Base-by-base conservation (phyloP, 768 basidiomycete species). In the Pluteus cervinus region DNA sequence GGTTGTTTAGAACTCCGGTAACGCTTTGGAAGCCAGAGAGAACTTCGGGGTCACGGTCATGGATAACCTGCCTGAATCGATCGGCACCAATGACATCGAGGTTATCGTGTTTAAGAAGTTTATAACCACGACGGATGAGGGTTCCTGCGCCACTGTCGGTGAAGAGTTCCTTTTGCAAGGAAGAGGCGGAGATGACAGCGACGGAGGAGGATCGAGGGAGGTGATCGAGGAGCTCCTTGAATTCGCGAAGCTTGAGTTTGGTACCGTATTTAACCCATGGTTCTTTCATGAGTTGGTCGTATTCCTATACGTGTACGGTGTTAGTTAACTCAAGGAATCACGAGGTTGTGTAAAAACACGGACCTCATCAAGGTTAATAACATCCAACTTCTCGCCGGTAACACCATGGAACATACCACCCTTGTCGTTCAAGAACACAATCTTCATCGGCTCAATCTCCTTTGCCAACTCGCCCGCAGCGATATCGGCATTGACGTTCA, bases 251-350 rank as follows among this genome's bases (percentile, higher is more conserved):
- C 66, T 98, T 98, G 60, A 99, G 86, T 63, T 99, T 99, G 46
- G 94, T 98, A 43, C 94, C 96, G 57, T 81, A 97, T 59, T 96
- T 96, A 61, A 99, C 94, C 96, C 96, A 99, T 5, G 92, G 76
- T 63, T 98, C 86, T 54, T 92, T 93, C 92, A 98, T 88, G 41
- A 99, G 81, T 16, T 76, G 75, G 48, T 94, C 88, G 62, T 94
- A 98, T 67, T 99, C 96, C 86, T 91, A 52, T 6, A 32, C 35
- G 12, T 5, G 9, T 15, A 12, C 14, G 18, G 11, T 33, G 9
- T 26, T n/a, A 40, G 28, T 5, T n/a, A 28, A 24, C 3, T 22
- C 20, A 23, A 24, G n/a, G 12, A 24, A 15, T 11, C 9, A 23
- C 7, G 10, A 29, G 15, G 33, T 14, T 22, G 18, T 11, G 11